A percentile compares a stretch with the other conserved stretches of the same genome.
These are phyloP conservation scores for Cynanchum wilfordii DNA, from an alignment of 257 asterid species.

Conservation along the genomic window DNA sequence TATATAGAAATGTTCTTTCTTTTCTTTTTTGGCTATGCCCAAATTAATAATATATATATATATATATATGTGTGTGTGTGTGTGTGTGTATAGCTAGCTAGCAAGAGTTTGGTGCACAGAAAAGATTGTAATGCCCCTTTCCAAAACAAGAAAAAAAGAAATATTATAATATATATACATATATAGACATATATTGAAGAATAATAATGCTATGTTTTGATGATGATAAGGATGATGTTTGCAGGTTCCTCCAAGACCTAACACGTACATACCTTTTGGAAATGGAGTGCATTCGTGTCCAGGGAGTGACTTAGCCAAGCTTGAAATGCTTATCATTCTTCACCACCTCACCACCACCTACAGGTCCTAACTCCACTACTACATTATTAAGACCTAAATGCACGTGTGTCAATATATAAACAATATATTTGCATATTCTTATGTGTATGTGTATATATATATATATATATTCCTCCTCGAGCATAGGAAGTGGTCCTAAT, in stretches of 20 bases:
- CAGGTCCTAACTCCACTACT: slow-evolving; percentile 30
- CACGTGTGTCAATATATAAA: background rate
- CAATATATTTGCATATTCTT: background rate
- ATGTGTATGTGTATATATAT: too few species aligned
- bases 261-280: slow-evolving; percentile 72
- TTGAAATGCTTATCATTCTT: slow-evolving; percentile 62
- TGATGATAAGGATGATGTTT: slow-evolving; percentile 8
- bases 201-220: too few species aligned
- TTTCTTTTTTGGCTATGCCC: too few species aligned
- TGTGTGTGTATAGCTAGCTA: background rate
- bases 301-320: slow-evolving; percentile 72
- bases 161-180: background rate
- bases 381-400: background rate
- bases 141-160: background rate
- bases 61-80: too few species aligned
- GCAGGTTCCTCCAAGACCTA: slow-evolving; percentile 56
- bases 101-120: background rate
- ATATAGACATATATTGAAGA: too few species aligned
- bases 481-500: slow-evolving; percentile 19
- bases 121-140: background rate
- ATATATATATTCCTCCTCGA: background rate
- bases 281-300: slow-evolving; percentile 74
- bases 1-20: background rate
- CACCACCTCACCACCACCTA: slow-evolving; percentile 60
- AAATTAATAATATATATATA: too few species aligned